A percentile compares a stretch with the other conserved stretches of the same genome.
Evolutionary conservation across 2,329 filamentous ascomycete species (phyloP).

Genomic region (Penicillium psychrosexuale): DNA sequence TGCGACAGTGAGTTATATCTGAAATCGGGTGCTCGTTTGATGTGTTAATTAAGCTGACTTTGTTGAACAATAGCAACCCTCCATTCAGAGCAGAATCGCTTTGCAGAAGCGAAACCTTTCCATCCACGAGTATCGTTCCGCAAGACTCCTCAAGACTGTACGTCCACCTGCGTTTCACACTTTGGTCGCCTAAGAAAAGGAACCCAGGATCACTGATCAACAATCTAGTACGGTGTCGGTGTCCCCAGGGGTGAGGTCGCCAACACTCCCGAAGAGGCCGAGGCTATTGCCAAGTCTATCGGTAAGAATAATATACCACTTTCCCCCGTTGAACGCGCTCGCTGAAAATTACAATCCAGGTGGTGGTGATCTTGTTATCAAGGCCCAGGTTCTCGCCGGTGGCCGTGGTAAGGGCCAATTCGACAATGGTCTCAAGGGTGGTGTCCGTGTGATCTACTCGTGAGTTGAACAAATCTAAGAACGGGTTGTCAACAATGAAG

Average conservation of each 20-base stretch:
- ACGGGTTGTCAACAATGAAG: neutral
- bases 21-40: conserved; percentile 10
- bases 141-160: conserved; percentile 75
- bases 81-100: conserved; percentile 53
- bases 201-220: conserved; percentile 23
- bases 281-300: conserved; percentile 85
- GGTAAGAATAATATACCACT: conserved; percentile 50
- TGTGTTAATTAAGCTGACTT: conserved; percentile 7
- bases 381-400: conserved; percentile 97
- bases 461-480: conserved; percentile 38
- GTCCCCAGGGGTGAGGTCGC: conserved; percentile 89
- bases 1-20: conserved; percentile 62
- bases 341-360: conserved; percentile 42
- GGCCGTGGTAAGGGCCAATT: conserved; percentile 97
- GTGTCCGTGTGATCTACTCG: conserved; percentile 98
- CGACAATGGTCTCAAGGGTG: conserved; percentile 97
- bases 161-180: conserved; percentile 20
- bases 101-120: conserved; percentile 82
- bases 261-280: conserved; percentile 78
- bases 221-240: conserved; percentile 79
- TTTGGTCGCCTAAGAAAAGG: conserved; percentile 14
- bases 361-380: conserved; percentile 96
- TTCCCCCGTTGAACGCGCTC: neutral
- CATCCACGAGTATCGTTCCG: conserved; percentile 98
- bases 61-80: conserved; percentile 51